Evolutionary conservation across 1,284 basidiomycete genomes (phyloP), one percentile per base, ranked within the genome.

Genomic region (Tilletia walkeri): DNA sequence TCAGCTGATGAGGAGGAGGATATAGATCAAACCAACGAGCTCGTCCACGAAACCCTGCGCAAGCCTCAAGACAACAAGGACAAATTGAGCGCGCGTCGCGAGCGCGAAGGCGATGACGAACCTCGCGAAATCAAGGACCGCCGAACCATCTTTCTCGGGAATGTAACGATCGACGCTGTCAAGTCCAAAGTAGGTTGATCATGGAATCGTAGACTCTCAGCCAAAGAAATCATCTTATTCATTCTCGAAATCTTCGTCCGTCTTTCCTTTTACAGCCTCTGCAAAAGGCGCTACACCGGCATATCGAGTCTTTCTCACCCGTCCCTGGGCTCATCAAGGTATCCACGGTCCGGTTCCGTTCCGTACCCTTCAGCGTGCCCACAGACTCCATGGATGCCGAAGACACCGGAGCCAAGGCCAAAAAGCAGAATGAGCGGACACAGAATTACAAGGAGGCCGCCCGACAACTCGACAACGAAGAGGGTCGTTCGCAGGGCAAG

Each of bases 91-190:
- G 54, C 34, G 24, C 59, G 59, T 39, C 30, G 59, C 12, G 18
- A 39, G 36, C 59, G 59, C 38, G 59, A 63, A 18, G 59, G 59
- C 18, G 59, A 63, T 34, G 59, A 63, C 14, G 59, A 63, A 36
- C 59, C 59, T 18, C 34, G 18, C 59, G 59, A 63, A 20, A 12
- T 63, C 59, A 63, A 91, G 66, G 90, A 96, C 80, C 87, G 88
- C 20, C 88, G 95, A 38, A 96, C 95, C 1, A 86, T 97, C 67
- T 99, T 98, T 82, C 85, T 99, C n/a, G 95, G 95, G 10, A 98
- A 98, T 82, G 85, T 98, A 0, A 88, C 90, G 2, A 86, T 92
- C 1, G 89, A 91, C 4, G 88, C 91, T 7, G 90, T 89, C 18
- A 90, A 91, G 69, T 89, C 88, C 78, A 90, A 89, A 84, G 93